phyloP scores from a whole-genome alignment of 306 rosid genomes.

The Fragaria nilgerrensis region DNA sequence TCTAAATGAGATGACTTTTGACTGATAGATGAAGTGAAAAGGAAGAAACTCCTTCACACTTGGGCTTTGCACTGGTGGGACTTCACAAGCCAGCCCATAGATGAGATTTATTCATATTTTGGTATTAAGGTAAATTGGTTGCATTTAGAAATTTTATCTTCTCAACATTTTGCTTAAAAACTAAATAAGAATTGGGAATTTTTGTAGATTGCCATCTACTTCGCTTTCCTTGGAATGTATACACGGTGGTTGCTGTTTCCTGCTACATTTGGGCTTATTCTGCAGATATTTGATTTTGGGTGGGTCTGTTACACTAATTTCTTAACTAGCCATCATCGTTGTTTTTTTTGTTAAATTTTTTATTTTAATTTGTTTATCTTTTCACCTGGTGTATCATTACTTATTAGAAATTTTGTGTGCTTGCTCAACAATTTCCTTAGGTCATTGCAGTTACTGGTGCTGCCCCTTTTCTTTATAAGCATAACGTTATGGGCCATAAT shows the following conservation, averaged over 20 bases:
- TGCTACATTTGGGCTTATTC: conserved; percentile 68
- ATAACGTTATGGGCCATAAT: conserved; percentile 83
- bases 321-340: conserved; percentile 1
- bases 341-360: background rate
- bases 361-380: background rate
- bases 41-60: conserved; percentile 72
- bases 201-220: conserved; percentile 85
- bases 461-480: conserved; percentile 72
- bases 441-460: conserved; percentile 65
- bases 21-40: conserved; percentile 68
- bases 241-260: conserved; percentile 87
- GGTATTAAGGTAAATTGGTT: conserved; percentile 73
- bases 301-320: conserved; percentile 32
- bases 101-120: conserved; percentile 79
- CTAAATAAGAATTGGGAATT: conserved; percentile 21
- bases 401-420: conserved; percentile 3
- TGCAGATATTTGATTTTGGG: conserved; percentile 82
- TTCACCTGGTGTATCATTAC: conserved; percentile 23
- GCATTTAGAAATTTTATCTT: conserved; percentile 4
- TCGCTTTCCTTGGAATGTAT: conserved; percentile 97
- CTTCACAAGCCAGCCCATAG: conserved; percentile 77
- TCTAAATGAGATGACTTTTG: conserved; percentile 33
- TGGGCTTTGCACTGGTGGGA: conserved; percentile 95
- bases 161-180: conserved; percentile 17
- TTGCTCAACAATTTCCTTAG: conserved; percentile 40